Evolutionary conservation across 169 alveolate genomes (phyloP).

Genomic region (Theileria orientalis): DNA sequence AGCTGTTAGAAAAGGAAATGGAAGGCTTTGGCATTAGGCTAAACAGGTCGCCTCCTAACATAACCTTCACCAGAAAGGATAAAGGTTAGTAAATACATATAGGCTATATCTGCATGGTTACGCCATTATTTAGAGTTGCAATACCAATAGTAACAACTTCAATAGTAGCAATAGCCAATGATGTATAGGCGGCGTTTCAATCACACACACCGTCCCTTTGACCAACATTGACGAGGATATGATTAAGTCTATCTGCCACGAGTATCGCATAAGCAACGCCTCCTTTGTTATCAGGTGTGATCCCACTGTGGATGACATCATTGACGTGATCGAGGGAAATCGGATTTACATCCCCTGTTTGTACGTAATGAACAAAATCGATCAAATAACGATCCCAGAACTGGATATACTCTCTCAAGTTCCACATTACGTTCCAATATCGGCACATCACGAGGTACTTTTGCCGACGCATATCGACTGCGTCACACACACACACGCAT

Average conservation of each 20-base stretch:
- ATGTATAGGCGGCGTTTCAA: constrained; percentile 78
- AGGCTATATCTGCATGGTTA: background rate
- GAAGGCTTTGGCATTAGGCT: constrained; percentile 97
- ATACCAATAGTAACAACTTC: too few species aligned
- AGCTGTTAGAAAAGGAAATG: constrained; percentile 90
- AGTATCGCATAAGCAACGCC: constrained; percentile 93
- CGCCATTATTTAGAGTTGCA: too few species aligned
- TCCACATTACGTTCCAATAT: constrained; percentile 95
- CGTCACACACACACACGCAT: too few species aligned
- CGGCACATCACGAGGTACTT: constrained; percentile 80
- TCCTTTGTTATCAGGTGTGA: constrained; percentile 90
- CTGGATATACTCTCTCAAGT: constrained; percentile 89
- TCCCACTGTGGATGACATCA: constrained; percentile 96
- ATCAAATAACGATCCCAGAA: constrained; percentile 85
- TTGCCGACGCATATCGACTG: background rate
- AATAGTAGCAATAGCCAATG: background rate
- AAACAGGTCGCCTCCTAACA: constrained; percentile 92
- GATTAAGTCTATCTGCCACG: constrained; percentile 83
- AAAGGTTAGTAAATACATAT: constrained; percentile 57
- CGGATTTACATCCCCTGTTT: constrained; percentile 91
- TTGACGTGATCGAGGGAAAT: constrained; percentile 97
- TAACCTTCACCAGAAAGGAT: constrained; percentile 70
- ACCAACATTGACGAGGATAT: constrained; percentile 75
- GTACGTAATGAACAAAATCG: constrained; percentile 92
- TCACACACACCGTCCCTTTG: constrained; percentile 83